Evolutionary conservation across 495 filamentous ascomycete genomes (phyloP), one percentile per base, ranked within the genome.

Genomic region (Bryoglossum gracile): DNA sequence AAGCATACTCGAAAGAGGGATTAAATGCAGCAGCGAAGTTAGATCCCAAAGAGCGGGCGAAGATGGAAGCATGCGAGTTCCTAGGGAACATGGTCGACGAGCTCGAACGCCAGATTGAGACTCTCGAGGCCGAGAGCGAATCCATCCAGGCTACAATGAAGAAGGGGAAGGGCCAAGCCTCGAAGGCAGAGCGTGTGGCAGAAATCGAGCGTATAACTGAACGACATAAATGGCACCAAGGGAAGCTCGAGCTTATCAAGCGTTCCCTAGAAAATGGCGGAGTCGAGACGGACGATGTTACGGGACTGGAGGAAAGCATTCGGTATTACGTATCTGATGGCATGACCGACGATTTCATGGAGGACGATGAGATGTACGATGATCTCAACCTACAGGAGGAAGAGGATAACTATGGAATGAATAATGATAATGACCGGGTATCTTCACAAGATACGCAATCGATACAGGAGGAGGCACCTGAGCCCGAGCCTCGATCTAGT

Each of bases 1-100:
- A 98, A 68, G 91, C 92, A 48, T 98, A 94, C 66, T 97, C 94
- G 32, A 97, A 98, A 75, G 94, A 96, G 68, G 92, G 92, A 28
- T 68, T 98, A 37, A 87, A 84, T 35, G 84, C 89, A 38, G 88
- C 88, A 2, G 84, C 89, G 38, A 90, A 95, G 64, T 74, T 97
- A 35, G 92, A 98, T 68, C 92, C 92, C 2, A 92, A 84, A 61
- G 91, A 96, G 62, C 87, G 91, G 63, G 89, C 92, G 62, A 95
- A 95, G 67, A 67, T 82, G 39, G 91, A 97, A 54, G 71, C 83
- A 16, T 76, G 79, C 69, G 82, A 95, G 23, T 98, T 96, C 66
- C 70, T 98, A 13, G 79, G 78, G 21, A 76, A 68, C 36, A 87
- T 85, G 81, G 89, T 95, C n/a, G 89, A 95, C 57, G 87, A 95